These are phyloP conservation scores for Solanum verrucosum DNA, from an alignment of 257 asterid species.

Conservation along the genomic window DNA sequence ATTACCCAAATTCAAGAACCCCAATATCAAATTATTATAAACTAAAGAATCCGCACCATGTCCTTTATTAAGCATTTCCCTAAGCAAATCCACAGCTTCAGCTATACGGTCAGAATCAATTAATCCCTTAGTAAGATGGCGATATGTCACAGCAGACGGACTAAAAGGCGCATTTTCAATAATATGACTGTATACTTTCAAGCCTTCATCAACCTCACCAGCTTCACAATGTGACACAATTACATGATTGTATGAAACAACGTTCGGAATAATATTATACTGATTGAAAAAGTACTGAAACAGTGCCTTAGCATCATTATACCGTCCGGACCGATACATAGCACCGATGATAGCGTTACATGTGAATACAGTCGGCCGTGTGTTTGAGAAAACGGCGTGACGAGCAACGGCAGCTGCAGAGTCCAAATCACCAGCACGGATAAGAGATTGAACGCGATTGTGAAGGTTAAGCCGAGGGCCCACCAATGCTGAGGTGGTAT, in stretches of 20 bases:
- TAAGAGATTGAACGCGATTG: slow-evolving; percentile 87
- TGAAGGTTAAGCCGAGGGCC: slow-evolving; percentile 83
- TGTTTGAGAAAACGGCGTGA: slow-evolving; percentile 56
- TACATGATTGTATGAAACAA: slow-evolving; percentile 61
- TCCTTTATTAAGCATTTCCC: slow-evolving; percentile 81
- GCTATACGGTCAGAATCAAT: slow-evolving; percentile 42
- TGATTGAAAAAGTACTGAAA: slow-evolving; percentile 80
- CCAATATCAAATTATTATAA: slow-evolving; percentile 69
- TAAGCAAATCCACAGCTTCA: slow-evolving; percentile 53
- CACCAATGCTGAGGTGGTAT: slow-evolving; percentile 59
- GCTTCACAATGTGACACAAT: slow-evolving; percentile 65
- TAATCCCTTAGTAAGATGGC: slow-evolving; percentile 78
- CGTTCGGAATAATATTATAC: slow-evolving; percentile 52
- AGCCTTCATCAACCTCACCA: slow-evolving; percentile 58
- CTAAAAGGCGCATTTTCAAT: slow-evolving; percentile 57
- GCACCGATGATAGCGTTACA: slow-evolving; percentile 91
- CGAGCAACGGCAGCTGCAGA: slow-evolving; percentile 70
- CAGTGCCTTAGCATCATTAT: slow-evolving; percentile 53
- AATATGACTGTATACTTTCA: slow-evolving; percentile 41
- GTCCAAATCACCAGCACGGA: slow-evolving; percentile 82
- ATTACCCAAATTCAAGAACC: slow-evolving; percentile 56
- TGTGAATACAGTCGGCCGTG: slow-evolving; percentile 85
- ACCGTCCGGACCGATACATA: slow-evolving; percentile 68
- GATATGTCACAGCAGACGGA: slow-evolving; percentile 70
- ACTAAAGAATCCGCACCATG: slow-evolving; percentile 91